Evolutionary conservation across 768 basidiomycete species (phyloP), one percentile per base, ranked within the genome.

Genomic region (Amanita rimosa): DNA sequence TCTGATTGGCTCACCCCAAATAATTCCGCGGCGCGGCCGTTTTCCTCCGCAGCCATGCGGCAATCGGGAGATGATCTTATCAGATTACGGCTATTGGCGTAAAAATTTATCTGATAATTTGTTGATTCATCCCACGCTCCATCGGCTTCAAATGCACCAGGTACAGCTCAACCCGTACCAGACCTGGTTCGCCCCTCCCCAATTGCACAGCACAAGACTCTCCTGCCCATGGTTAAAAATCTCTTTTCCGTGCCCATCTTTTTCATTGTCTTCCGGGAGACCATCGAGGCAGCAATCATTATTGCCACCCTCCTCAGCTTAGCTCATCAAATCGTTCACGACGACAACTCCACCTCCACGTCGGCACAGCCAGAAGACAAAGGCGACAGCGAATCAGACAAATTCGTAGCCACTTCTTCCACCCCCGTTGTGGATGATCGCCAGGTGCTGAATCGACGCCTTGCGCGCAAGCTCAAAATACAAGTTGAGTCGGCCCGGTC

Each of bases 181-280:
- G n/a, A n/a, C n/a, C n/a, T n/a, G n/a, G n/a, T n/a, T n/a, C n/a
- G n/a, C 31, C 31, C 1, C 31, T 13, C 27, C 31, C 31, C 11
- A 13, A n/a, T n/a, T n/a, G n/a, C n/a, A n/a, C n/a, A n/a, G n/a
- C n/a, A n/a, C n/a, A n/a, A n/a, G n/a, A 3, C 0, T 4, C 29
- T 11, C 11, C 13, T 31, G 57, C 55, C 49, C 48, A 90, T 91
- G 88, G 69, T 74, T 14, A 75, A 75, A 53, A 76, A 80, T 59
- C 68, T 93, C 48, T 96, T 96, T 67, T 88, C 86, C 50, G 76
- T 94, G 49, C 81, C 91, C 59, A 91, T 97, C 56, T 96, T 93
- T 73, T 92, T 97, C 76, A 92, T 96, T 67, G 81, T 94, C 67
- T 92, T 95, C 64, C 79, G 93, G 61, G 93, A 96, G 75, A 86